phyloP scores from a whole-genome alignment of 306 rosid genomes.

The Prunus davidiana region DNA sequence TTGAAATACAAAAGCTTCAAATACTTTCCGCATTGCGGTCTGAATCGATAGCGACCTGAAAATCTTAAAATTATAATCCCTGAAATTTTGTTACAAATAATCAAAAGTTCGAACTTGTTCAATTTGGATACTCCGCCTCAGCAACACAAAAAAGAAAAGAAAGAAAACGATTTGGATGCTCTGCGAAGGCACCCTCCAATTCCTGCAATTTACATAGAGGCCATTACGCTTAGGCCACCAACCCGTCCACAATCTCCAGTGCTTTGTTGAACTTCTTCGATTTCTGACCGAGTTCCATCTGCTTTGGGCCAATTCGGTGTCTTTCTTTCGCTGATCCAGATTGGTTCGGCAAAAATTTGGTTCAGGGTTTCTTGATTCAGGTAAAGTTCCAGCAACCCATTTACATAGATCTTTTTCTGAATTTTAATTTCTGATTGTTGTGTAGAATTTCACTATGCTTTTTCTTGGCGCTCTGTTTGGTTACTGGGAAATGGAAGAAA shows the following conservation, averaged over 20 bases:
- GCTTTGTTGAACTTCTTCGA: background rate
- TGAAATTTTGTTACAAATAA: background rate
- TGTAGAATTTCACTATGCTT: slow-evolving; percentile 6
- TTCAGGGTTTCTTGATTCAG: slow-evolving; percentile 41
- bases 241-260: background rate
- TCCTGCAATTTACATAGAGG: background rate
- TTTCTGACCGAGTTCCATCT: slow-evolving; percentile 12
- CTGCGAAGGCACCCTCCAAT: background rate
- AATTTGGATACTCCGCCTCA: slow-evolving; percentile 1
- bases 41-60: background rate
- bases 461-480: background rate
- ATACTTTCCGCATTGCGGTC: background rate
- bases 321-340: slow-evolving; percentile 43
- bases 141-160: background rate
- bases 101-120: background rate
- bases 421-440: slow-evolving; percentile 16
- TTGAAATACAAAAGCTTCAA: background rate
- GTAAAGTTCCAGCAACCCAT: slow-evolving; percentile 42
- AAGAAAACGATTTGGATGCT: background rate
- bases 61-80: slow-evolving; percentile 2
- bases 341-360: slow-evolving; percentile 34
- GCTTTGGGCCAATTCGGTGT: slow-evolving; percentile 22
- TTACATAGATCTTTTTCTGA: slow-evolving; percentile 37
- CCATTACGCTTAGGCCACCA: background rate
- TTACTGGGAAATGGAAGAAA: slow-evolving; percentile 16